Evolutionary conservation across 202 grass and related monocot genomes (phyloP), one percentile per base, ranked within the genome.

Genomic region (Hordeum pubiflorum): DNA sequence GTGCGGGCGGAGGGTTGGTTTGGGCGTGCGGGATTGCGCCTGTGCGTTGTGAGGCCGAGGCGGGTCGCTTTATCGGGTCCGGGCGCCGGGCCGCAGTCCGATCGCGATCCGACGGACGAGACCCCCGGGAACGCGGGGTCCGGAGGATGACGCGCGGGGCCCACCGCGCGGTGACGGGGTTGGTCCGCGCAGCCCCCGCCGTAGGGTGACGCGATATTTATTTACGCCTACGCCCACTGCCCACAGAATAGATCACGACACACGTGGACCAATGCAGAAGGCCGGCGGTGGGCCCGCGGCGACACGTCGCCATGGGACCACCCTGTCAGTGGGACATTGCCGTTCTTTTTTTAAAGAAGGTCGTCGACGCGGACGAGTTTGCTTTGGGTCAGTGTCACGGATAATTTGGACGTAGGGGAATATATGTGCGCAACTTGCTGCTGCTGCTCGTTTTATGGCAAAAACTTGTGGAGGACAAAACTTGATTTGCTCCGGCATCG

Each of bases 41-140:
- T n/a, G 18, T 24, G 83, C 79, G 87, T 31, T 36, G 75, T 1
- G 17, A 52, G 68, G 27, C 68, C 71, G 50, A 54, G 50, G 50
- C 17, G 77, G 56, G 38, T 79, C 79, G 78, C 82, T 82, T 86
- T 86, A 86, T 86, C 87, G 48, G 79, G 74, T 41, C 6, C 18
- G 67, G 82, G 48, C 18, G 6, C 65, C 17, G 37, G 0, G 0
- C 0, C 0, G 0, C 87, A 58, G 72, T 89, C 72, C 0, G 87
- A 89, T 89, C 64, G 2, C 0, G 46, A 89, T 85, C 82, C 3
- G 11, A 37, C 41, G 82, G 64, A 0, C 0, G 0, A 2, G 3
- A 41, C 2, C 9, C 33, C 68, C 24, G 55, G 64, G 62, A 26
- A 36, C 43, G 22, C 82, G 76, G 40, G 31, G 7, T 40, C 36